Base-by-base conservation (phyloP, 1,139 yeast genomes). In the Hemisphaericaspora lyxosophila region DNA sequence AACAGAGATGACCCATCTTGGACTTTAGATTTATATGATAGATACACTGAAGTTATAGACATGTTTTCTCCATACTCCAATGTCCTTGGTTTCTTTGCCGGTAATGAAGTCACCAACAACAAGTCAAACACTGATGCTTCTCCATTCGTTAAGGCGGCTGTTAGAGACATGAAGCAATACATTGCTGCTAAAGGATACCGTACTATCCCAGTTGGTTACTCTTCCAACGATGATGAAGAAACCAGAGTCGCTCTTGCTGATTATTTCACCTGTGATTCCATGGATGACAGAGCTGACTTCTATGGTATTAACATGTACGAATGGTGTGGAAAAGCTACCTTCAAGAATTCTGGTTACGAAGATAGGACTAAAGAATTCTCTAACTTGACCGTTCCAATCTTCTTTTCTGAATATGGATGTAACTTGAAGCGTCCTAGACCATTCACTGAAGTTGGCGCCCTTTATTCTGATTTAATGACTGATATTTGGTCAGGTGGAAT, bases 401-500 rank as follows among this genome's bases (percentile, higher is more conserved):
- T 90, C 56, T 82, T 89, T 62, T 85, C 95, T 14, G 97, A 90
- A 65, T 89, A 80, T 55, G 90, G 90, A 45, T 83, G 89, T 63
- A 82, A 79, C 56, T 68, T 60, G n/a, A 75, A 68, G 31, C 48
- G 64, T 20, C 88, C 89, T 54, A 76, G 90, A 70, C 70, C 78
- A 39, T 56, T 83, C 59, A 74, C 75, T 42, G 95, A 79, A 76
- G 92, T 75, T 36, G 66, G 62, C 52, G 79, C 83, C 54, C 53
- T 70, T 39, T 70, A 60, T 54, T 52, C 64, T 29, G 48, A 45
- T 22, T 50, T 67, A 20, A 70, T 70, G 75, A 68, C 75, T 16
- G 78, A 73, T 43, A 85, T 85, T 35, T 86, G 95, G 94, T 86
- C 95, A 31, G 96, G 96, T 46, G 96, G 95, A 51, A 79, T 87